These are phyloP conservation scores for Skeletonema grethae DNA, from an alignment of 108 stramenopile species.

Conservation along the genomic window DNA sequence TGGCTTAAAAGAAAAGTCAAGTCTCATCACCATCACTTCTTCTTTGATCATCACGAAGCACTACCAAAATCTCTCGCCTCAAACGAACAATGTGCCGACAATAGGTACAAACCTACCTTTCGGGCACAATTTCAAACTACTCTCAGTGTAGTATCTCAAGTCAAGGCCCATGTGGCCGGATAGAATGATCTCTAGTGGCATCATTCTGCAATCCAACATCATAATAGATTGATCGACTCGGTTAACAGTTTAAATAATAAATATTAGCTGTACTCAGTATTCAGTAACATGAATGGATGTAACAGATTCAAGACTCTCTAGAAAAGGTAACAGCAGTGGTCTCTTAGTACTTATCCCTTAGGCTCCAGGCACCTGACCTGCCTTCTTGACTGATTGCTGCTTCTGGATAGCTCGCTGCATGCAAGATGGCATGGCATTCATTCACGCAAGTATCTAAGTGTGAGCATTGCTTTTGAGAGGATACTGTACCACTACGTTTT, in stretches of 20 bases:
- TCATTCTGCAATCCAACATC: slow-evolving; percentile 5
- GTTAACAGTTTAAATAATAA: slow-evolving; percentile 5
- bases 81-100: background rate
- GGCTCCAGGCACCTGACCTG: too few relatives aligned
- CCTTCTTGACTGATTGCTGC: too few relatives aligned
- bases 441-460: too few relatives aligned
- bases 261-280: slow-evolving; percentile 5
- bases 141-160: slow-evolving; percentile 1
- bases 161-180: slow-evolving; percentile 5
- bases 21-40: background rate
- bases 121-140: background rate
- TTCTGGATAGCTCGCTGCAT: too few relatives aligned
- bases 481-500: too few relatives aligned
- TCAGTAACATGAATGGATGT: too few relatives aligned
- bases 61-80: background rate
- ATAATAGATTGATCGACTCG: slow-evolving; percentile 2
- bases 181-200: slow-evolving; percentile 1
- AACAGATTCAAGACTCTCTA: too few relatives aligned
- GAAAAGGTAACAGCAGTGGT: too few relatives aligned
- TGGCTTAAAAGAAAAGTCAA: background rate
- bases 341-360: too few relatives aligned
- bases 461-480: too few relatives aligned
- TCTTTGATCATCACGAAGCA: background rate
- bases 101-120: background rate
- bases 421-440: too few relatives aligned